Conservation (phyloP, 2,329 filamentous ascomycete genomes). For the Eutypa lata region DNA sequence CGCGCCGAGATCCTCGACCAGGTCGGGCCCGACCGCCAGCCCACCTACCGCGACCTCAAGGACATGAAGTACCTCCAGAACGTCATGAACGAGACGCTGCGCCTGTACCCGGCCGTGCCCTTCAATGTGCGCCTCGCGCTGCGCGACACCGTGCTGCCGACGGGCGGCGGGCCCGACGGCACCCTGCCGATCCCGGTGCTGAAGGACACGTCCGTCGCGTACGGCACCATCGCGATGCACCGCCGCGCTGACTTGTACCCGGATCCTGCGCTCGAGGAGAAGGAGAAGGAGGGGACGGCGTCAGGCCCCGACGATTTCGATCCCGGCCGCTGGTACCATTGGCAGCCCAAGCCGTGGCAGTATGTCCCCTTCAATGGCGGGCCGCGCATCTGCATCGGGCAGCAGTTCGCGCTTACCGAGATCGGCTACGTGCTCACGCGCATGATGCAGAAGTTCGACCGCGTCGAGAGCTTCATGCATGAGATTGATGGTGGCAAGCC, state of each 20-base stretch:
- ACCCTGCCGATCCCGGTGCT: slow-evolving; percentile 60
- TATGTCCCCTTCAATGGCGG: slow-evolving; percentile 76
- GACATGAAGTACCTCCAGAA: slow-evolving; percentile 79
- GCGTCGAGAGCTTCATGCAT: slow-evolving; percentile 56
- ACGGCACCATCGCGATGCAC: slow-evolving; percentile 71
- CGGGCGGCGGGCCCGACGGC: slow-evolving; percentile 65
- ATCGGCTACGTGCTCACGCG: slow-evolving; percentile 70
- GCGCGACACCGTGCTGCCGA: slow-evolving; percentile 70
- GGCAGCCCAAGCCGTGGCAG: slow-evolving; percentile 65
- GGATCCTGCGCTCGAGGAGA: slow-evolving; percentile 34
- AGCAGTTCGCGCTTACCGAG: slow-evolving; percentile 79
- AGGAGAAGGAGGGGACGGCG: slow-evolving; percentile 23
- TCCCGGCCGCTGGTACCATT: slow-evolving; percentile 64
- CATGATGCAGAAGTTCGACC: slow-evolving; percentile 68
- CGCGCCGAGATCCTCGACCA: slow-evolving; percentile 67
- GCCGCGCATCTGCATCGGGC: slow-evolving; percentile 71
- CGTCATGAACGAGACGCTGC: slow-evolving; percentile 72
- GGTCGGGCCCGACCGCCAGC: slow-evolving; percentile 60
- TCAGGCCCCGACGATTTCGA: slow-evolving; percentile 50
- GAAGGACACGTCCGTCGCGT: slow-evolving; percentile 64
- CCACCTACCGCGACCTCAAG: slow-evolving; percentile 80
- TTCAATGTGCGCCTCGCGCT: slow-evolving; percentile 74
- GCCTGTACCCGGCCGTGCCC: slow-evolving; percentile 74
- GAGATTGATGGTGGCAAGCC: slow-evolving; percentile 53
- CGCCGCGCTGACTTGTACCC: slow-evolving; percentile 63